Evolutionary conservation across 2,329 filamentous ascomycete genomes (phyloP).

Genomic region (Ophiostoma ulmi): DNA sequence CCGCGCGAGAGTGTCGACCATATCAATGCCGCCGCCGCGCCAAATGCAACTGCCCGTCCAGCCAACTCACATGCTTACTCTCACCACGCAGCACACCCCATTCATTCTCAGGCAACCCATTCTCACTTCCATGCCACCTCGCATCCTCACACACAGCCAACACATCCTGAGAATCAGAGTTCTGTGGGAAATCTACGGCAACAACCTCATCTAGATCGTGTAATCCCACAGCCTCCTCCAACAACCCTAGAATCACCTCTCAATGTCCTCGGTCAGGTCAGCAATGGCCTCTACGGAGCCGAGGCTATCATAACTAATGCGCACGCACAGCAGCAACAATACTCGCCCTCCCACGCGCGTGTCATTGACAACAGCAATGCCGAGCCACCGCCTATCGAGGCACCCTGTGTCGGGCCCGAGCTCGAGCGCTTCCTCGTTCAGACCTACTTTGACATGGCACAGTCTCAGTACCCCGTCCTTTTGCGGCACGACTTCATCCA

Average conservation of each 20-base stretch:
- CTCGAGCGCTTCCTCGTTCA: constrained; percentile 29
- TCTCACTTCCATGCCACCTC: background rate
- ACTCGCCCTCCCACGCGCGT: background rate
- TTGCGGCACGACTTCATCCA: constrained; percentile 27
- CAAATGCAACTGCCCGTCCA: background rate
- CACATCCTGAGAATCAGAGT: background rate
- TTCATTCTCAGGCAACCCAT: background rate
- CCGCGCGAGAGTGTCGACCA: constrained; percentile 29
- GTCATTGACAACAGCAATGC: background rate
- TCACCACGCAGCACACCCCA: background rate
- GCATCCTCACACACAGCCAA: background rate
- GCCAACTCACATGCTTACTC: background rate
- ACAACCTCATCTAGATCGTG: background rate
- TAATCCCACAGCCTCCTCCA: background rate
- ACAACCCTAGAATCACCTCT: constrained; percentile 4
- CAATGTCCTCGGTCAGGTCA: background rate
- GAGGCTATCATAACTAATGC: background rate
- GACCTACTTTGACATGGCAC: constrained; percentile 31
- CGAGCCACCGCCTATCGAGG: constrained; percentile 10
- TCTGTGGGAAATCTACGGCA: background rate
- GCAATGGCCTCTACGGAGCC: background rate
- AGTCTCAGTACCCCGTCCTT: constrained; percentile 29
- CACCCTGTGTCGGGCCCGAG: constrained; percentile 16
- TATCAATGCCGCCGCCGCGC: constrained; percentile 13
- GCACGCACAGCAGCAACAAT: background rate